A percentile compares a stretch with the other conserved stretches of the same genome.
phyloP scores from a whole-genome alignment of 2,329 filamentous ascomycete species.

The Immersiporthe knoxdaviesiana region DNA sequence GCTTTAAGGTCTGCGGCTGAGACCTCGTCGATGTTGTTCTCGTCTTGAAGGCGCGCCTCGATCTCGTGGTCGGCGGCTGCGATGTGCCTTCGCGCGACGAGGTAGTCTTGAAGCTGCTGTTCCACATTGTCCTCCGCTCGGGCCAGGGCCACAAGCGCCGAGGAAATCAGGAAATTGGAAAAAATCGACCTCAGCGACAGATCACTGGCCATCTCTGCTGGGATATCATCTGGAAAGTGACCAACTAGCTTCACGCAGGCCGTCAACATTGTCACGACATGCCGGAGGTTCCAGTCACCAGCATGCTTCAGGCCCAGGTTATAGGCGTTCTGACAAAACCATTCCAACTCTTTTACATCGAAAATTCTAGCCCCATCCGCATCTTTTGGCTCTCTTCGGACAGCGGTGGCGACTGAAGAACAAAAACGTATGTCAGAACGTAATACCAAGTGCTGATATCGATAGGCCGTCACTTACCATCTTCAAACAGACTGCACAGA shows the following conservation, averaged over 20 bases:
- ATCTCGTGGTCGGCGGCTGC: slow-evolving; percentile 57
- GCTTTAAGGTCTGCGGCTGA: slow-evolving; percentile 55
- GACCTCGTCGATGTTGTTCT: slow-evolving; percentile 46
- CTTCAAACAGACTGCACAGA: slow-evolving; percentile 56
- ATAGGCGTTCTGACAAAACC: slow-evolving; percentile 84
- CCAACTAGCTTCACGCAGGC: slow-evolving; percentile 57
- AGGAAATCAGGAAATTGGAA: slow-evolving; percentile 70
- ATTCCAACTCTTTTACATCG: slow-evolving; percentile 69
- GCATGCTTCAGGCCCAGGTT: slow-evolving; percentile 71
- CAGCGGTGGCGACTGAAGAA: slow-evolving; percentile 46
- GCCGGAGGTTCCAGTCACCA: slow-evolving; percentile 55
- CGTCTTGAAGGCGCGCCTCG: slow-evolving; percentile 42
- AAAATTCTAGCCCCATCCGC: slow-evolving; percentile 55
- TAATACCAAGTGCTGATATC: not conserved
- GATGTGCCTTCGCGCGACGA: slow-evolving; percentile 63
- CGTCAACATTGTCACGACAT: slow-evolving; percentile 59
- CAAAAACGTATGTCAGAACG: slow-evolving; percentile 12
- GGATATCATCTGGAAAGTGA: slow-evolving; percentile 53
- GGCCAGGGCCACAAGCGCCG: slow-evolving; percentile 55
- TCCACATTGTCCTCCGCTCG: slow-evolving; percentile 55
- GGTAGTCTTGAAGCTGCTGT: slow-evolving; percentile 62
- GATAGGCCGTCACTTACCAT: slow-evolving; percentile 40
- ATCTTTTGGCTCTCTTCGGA: slow-evolving; percentile 43
- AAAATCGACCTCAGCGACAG: slow-evolving; percentile 64
- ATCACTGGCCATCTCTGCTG: slow-evolving; percentile 48